Evolutionary conservation across 768 basidiomycete species (phyloP).

Genomic region (Rhodosporidiobolus odoratus): DNA sequence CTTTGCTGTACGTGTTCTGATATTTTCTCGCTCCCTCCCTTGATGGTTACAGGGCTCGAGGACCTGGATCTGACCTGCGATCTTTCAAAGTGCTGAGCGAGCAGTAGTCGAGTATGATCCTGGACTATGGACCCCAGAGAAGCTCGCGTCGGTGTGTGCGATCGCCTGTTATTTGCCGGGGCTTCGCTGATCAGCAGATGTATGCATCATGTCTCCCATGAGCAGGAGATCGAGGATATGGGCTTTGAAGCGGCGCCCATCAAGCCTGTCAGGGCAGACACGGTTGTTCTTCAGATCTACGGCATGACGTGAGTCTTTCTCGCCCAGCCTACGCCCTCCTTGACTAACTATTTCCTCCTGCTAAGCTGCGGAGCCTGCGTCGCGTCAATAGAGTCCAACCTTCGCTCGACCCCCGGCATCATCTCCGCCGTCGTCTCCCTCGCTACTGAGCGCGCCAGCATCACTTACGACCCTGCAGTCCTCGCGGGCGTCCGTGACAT

Average conservation of each 20-base stretch:
- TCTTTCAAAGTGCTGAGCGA: conserved; percentile 61
- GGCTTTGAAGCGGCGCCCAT: conserved; percentile 83
- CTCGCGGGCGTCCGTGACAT: conserved; percentile 71
- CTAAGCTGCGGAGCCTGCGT: conserved; percentile 66
- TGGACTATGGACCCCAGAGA: conserved; percentile 68
- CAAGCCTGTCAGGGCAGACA: conserved; percentile 60
- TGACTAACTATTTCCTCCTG: not conserved
- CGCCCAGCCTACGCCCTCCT: not conserved
- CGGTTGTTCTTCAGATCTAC: conserved; percentile 69
- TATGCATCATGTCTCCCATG: not conserved
- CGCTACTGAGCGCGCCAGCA: conserved; percentile 62
- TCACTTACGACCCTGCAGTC: conserved; percentile 67
- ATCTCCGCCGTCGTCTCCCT: conserved; percentile 66
- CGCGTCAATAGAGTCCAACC: conserved; percentile 65
- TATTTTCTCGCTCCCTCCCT: not conserved
- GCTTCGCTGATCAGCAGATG: conserved; percentile 1
- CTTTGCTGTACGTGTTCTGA: conserved; percentile 56
- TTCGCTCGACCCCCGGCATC: conserved; percentile 68
- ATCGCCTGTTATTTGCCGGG: conserved; percentile 9
- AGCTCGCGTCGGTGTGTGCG: conserved; percentile 65
- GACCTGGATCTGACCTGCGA: not conserved
- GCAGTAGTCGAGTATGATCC: conserved; percentile 87
- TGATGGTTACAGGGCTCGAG: not conserved
- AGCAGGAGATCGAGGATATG: conserved; percentile 82
- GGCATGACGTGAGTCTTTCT: conserved; percentile 65